Percentiles rank a stretch among this genome's conserved stretches.
Evolutionary conservation across 805 yeast species (phyloP).

Genomic region (Yamadazyma laniorum): DNA sequence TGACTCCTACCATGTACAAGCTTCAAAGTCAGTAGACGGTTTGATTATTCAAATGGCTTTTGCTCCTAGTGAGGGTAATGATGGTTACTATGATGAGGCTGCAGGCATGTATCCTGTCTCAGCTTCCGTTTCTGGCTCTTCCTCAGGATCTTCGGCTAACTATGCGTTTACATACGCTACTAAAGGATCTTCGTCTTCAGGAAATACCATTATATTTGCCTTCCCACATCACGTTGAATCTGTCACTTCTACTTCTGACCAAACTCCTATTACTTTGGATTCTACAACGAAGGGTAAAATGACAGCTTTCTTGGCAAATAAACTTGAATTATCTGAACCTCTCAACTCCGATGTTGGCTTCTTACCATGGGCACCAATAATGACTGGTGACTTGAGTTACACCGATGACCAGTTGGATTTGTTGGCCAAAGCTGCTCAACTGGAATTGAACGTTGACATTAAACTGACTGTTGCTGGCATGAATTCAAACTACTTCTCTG

Average conservation of each 20-base stretch:
- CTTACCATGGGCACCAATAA: slow-evolving; percentile 44
- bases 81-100: slow-evolving; percentile 53
- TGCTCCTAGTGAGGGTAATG: slow-evolving; percentile 32
- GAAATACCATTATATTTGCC: slow-evolving; percentile 48
- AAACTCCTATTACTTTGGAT: slow-evolving; percentile 42
- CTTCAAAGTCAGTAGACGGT: slow-evolving; percentile 44
- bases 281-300: slow-evolving; percentile 54
- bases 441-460: slow-evolving; percentile 48
- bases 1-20: slow-evolving; percentile 42
- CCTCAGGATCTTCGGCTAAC: slow-evolving; percentile 44
- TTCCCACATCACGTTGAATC: slow-evolving; percentile 52
- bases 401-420: slow-evolving; percentile 43
- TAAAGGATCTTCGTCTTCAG: slow-evolving; percentile 48
- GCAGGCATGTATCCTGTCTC: slow-evolving; percentile 67
- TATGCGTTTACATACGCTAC: slow-evolving; percentile 51
- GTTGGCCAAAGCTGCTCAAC: slow-evolving; percentile 45
- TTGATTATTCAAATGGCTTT: slow-evolving; percentile 39
- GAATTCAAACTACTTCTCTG: slow-evolving; percentile 49
- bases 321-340: slow-evolving; percentile 36
- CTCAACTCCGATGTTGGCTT: slow-evolving; percentile 41
- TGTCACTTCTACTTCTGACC: slow-evolving; percentile 22
- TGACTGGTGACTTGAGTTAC: slow-evolving; percentile 33
- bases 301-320: slow-evolving; percentile 44
- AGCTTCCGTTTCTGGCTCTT: slow-evolving; percentile 48
- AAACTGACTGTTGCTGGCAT: slow-evolving; percentile 33